A percentile compares a stretch with the other conserved stretches of the same genome.
phyloP scores from a whole-genome alignment of 345 rosid genomes.

The Syzygium aqueum region DNA sequence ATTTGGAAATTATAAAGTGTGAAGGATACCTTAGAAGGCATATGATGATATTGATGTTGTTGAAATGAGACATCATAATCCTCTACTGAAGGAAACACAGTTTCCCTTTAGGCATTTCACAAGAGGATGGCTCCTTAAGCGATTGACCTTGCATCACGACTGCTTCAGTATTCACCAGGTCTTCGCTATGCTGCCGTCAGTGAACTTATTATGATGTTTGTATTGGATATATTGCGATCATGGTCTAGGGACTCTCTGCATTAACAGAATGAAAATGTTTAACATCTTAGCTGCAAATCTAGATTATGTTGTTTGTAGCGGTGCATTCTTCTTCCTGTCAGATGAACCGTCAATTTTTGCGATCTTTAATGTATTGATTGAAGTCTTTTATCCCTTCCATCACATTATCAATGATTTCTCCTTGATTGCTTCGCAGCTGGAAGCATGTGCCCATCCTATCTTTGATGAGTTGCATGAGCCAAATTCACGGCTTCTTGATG shows the following conservation, averaged over 20 bases:
- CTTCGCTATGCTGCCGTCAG: conserved; percentile 75
- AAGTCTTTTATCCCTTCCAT: background rate
- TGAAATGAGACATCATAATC: background rate
- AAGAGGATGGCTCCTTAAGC: conserved; percentile 89
- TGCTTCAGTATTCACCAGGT: conserved; percentile 77
- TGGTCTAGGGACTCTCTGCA: background rate
- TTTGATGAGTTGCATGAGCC: conserved; percentile 79
- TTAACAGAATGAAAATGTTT: background rate
- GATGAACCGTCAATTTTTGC: background rate
- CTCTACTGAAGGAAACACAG: background rate
- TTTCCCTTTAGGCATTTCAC: conserved; percentile 46
- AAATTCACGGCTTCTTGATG: conserved; percentile 58
- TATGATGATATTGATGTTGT: background rate
- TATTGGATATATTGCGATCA: background rate
- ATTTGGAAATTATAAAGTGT: background rate
- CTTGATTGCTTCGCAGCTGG: conserved; percentile 29
- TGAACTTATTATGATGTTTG: background rate
- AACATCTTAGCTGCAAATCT: background rate
- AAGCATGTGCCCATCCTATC: conserved; percentile 68
- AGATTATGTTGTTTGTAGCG: background rate
- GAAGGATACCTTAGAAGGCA: background rate
- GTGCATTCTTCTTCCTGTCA: background rate
- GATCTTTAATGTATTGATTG: background rate
- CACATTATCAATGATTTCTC: background rate
- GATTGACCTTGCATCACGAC: conserved; percentile 73